A percentile compares a stretch with the other conserved stretches of the same genome.
Conservation (phyloP, 768 basidiomycete genomes). For the Rhizopogon vesiculosus region DNA sequence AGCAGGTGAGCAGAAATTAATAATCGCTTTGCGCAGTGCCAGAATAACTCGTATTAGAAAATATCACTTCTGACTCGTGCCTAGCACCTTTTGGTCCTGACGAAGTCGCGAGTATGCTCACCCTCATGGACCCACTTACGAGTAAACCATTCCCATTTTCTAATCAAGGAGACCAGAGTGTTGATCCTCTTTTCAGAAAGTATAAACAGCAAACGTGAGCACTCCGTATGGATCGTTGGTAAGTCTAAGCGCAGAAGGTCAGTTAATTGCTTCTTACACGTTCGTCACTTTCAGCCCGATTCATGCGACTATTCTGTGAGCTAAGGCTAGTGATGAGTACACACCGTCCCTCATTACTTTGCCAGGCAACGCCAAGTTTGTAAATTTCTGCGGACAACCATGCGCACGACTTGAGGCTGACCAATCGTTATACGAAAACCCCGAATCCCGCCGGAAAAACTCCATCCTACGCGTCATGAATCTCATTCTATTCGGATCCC, state of each 20-base stretch:
- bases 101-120: slow-evolving; percentile 31
- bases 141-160: slow-evolving; percentile 16
- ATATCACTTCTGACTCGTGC: slow-evolving; percentile 31
- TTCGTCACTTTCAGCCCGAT: slow-evolving; percentile 27
- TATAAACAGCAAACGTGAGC: background rate
- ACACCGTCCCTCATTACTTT: background rate
- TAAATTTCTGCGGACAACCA: slow-evolving; percentile 31
- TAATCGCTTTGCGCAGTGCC: background rate
- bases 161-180: background rate
- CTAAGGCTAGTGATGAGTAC: background rate
- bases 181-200: background rate
- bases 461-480: slow-evolving; percentile 26
- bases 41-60: slow-evolving; percentile 32
- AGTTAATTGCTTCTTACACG: background rate
- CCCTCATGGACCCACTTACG: slow-evolving; percentile 23
- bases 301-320: slow-evolving; percentile 40
- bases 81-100: slow-evolving; percentile 30
- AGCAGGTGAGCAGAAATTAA: background rate
- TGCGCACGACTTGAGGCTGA: slow-evolving; percentile 26
- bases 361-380: slow-evolving; percentile 21
- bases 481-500: slow-evolving; percentile 39
- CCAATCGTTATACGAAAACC: slow-evolving; percentile 16
- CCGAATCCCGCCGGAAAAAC: slow-evolving; percentile 15
- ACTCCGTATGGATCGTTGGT: background rate
- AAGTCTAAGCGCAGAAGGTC: background rate